These are phyloP conservation scores for Xylariaceae sp. DNA, from an alignment of 2,329 filamentous ascomycete genomes.

Conservation along the genomic window DNA sequence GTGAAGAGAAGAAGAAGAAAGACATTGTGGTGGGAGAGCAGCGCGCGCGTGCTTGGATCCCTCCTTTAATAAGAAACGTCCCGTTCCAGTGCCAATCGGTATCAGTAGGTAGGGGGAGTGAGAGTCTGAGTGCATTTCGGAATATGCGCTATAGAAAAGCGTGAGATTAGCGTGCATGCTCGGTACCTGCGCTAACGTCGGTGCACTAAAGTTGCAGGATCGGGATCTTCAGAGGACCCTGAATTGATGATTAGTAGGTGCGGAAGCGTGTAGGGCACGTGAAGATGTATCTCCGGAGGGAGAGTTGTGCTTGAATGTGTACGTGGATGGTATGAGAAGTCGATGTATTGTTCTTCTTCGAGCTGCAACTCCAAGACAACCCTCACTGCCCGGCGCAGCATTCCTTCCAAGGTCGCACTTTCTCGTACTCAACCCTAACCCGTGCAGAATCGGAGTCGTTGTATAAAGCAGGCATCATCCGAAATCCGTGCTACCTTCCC, in stretches of 20 bases:
- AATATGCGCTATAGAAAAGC: neutral
- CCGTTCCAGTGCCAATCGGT: neutral
- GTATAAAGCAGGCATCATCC: neutral
- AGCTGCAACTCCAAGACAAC: neutral
- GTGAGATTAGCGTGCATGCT: neutral
- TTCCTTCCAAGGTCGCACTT: neutral
- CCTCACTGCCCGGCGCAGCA: neutral
- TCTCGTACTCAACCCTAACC: too few relatives aligned
- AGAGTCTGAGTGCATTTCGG: too few relatives aligned
- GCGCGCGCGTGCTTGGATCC: neutral
- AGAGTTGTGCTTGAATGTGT: too few relatives aligned
- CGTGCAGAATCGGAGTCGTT: neutral
- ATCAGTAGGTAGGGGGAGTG: neutral
- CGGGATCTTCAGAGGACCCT: neutral
- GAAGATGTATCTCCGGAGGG: too few relatives aligned
- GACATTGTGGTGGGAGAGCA: neutral
- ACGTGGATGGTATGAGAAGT: too few relatives aligned
- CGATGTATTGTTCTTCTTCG: too few relatives aligned
- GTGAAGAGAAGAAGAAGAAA: neutral
- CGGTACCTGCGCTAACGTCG: neutral
- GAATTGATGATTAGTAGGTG: neutral
- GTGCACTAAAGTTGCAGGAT: neutral
- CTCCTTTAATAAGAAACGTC: neutral
- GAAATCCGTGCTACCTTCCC: neutral
- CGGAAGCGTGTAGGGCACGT: neutral